Evolutionary conservation across 371 early-diverging fungal genomes (phyloP), one percentile per base, ranked within the genome.

Genomic region (Encephalitozoon hellem): DNA sequence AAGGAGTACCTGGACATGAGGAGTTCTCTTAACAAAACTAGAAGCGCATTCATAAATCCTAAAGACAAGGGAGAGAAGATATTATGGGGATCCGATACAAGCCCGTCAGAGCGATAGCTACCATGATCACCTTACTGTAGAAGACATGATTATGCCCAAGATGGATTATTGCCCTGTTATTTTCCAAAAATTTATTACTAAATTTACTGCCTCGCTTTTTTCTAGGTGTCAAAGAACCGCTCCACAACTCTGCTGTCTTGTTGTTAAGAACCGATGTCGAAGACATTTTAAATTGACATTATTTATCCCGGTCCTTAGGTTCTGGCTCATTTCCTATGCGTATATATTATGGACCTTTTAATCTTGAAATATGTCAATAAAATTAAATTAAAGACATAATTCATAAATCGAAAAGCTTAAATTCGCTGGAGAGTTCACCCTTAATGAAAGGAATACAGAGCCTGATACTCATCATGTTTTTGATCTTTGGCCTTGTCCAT

Each of bases 311-410:
- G 18, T 2, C 15, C 18, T 15, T 0, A 15, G 15, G 49, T 21
- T 15, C 21, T 18, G 21, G 49, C 0, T 47, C 8, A 0, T 21
- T 47, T 8, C 18, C 8, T 4, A 47, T 47, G 0, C 15, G 18
- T 21, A 12, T 47, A 21, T 47, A 47, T 47, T 47, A 47, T n/a
- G 18, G 18, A 47, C 4, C 21, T 59, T 59, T 59, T 18, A 34
- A 59, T 59, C 59, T 59, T n/a, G 21, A 34, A 34, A 34, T 18
- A 38, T 59, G 59, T 59, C 59, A 59, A 38, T 30, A n/a, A 59
- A 34, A 59, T 59, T 59, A 59, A 59, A 59, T 59, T 59, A 34
- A 15, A 34, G 18, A n/a, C 28, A 9, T 38, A 18, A 28, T 59
- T 59, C n/a, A 38, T 59, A 2, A 25, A 28, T 47, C 49, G 8